Conservation (phyloP, 1,284 basidiomycete species). For the Cyathus pygmaeus region DNA sequence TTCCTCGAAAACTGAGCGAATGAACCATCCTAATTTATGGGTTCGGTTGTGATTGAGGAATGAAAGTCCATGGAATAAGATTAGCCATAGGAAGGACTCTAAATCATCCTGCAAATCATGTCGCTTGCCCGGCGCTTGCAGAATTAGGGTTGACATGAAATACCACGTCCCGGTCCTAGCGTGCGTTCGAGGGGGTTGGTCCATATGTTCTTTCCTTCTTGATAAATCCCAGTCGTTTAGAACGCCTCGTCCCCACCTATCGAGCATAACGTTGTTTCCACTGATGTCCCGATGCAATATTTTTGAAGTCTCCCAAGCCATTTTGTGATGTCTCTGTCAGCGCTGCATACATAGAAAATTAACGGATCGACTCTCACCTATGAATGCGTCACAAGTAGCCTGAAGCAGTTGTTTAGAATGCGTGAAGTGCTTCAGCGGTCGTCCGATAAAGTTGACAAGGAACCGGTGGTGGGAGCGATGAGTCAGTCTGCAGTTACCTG, state of each 20-base stretch:
- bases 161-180: slow-evolving; percentile 11
- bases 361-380: slow-evolving; percentile 1
- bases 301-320: neutral
- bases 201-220: neutral
- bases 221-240: slow-evolving; percentile 16
- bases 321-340: neutral
- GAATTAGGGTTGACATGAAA: slow-evolving; percentile 12
- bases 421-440: slow-evolving; percentile 3
- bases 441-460: slow-evolving; percentile 10
- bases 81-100: slow-evolving; percentile 11
- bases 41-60: neutral
- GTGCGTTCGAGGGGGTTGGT: neutral
- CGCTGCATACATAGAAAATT: neutral
- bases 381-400: slow-evolving; percentile 14
- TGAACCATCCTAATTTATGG: neutral
- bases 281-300: slow-evolving; percentile 10
- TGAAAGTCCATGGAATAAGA: slow-evolving; percentile 3
- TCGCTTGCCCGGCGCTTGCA: neutral
- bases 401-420: slow-evolving; percentile 9
- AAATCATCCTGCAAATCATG: slow-evolving; percentile 13
- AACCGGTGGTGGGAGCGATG: slow-evolving; percentile 21
- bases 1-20: neutral
- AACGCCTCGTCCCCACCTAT: slow-evolving; percentile 3
- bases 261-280: slow-evolving; percentile 6
- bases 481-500: slow-evolving; percentile 4